A percentile compares a stretch with the other conserved stretches of the same genome.
phyloP scores from a whole-genome alignment of 305 asterid species.

The Rubia tinctorum region DNA sequence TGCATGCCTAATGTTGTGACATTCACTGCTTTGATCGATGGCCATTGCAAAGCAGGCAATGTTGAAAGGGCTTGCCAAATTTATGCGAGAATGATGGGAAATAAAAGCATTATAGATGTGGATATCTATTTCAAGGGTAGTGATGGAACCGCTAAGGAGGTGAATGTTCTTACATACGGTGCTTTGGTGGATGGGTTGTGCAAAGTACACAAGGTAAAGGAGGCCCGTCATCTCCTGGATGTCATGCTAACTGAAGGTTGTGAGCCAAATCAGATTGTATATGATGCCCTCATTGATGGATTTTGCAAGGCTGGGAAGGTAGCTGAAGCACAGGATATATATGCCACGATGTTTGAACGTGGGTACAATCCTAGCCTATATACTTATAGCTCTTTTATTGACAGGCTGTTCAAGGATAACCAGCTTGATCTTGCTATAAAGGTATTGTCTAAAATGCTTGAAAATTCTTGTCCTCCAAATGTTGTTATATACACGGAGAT shows the following conservation, averaged over 20 bases:
- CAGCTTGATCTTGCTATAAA: slow-evolving; percentile 85
- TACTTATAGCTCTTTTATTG: slow-evolving; percentile 80
- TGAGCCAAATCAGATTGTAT: slow-evolving; percentile 74
- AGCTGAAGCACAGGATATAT: slow-evolving; percentile 86
- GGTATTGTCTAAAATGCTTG: slow-evolving; percentile 83
- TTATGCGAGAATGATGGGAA: slow-evolving; percentile 78
- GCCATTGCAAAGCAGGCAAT: slow-evolving; percentile 86
- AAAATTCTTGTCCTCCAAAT: slow-evolving; percentile 72
- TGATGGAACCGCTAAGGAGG: slow-evolving; percentile 45
- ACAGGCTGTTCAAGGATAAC: slow-evolving; percentile 78
- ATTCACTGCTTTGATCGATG: slow-evolving; percentile 87
- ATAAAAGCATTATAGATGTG: slow-evolving; percentile 41
- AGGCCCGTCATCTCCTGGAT: slow-evolving; percentile 72
- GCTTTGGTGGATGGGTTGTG: slow-evolving; percentile 92
- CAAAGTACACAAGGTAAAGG: slow-evolving; percentile 74
- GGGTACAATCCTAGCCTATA: slow-evolving; percentile 68
- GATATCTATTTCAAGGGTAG: slow-evolving; percentile 57
- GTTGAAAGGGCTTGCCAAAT: slow-evolving; percentile 74
- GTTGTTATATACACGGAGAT: slow-evolving; percentile 80
- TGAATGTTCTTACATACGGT: slow-evolving; percentile 76
- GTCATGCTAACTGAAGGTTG: slow-evolving; percentile 64
- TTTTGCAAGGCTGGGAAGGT: slow-evolving; percentile 88
- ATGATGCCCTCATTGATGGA: slow-evolving; percentile 91
- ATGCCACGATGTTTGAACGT: slow-evolving; percentile 64
- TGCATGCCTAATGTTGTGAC: slow-evolving; percentile 84